Percentiles rank a stretch among this genome's conserved stretches.
Evolutionary conservation across 176 grass and related monocot species (phyloP).

Genomic region (Thinopyrum elongatum): DNA sequence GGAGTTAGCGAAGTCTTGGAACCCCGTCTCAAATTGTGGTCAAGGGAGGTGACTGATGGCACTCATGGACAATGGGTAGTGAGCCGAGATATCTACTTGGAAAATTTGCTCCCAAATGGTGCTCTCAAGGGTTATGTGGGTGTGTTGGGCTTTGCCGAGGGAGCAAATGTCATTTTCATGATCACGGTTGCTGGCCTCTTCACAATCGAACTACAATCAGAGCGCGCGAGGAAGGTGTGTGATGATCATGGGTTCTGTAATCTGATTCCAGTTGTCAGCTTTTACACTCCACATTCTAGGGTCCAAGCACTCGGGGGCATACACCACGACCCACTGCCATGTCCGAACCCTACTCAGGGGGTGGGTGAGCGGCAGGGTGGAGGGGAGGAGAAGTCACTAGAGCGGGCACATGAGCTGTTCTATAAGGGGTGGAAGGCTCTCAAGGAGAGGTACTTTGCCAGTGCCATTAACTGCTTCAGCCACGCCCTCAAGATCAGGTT

Average conservation of each 20-base stretch:
- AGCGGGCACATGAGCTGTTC: not conserved
- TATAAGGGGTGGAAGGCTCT: not conserved
- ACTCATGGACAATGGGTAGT: not conserved
- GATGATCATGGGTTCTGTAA: not conserved
- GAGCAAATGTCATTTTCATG: not conserved
- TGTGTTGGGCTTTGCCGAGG: not conserved
- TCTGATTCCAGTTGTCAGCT: not conserved
- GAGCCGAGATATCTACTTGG: not conserved
- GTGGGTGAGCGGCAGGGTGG: not conserved
- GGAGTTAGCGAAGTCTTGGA: not conserved
- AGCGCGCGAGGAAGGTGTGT: not conserved
- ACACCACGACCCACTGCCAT: not conserved
- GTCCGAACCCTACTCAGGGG: not conserved
- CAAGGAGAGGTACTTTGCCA: slow-evolving; percentile 41
- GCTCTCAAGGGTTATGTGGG: not conserved
- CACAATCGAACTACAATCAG: not conserved
- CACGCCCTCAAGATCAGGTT: slow-evolving; percentile 83
- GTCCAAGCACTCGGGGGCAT: not conserved
- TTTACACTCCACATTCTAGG: not conserved
- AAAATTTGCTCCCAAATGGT: not conserved
- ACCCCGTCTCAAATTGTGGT: not conserved
- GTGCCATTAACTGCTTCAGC: slow-evolving; percentile 73
- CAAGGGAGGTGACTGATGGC: not conserved
- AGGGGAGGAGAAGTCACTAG: not conserved
- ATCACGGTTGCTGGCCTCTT: not conserved